These are phyloP conservation scores for Cotoneaster glaucophyllus DNA, from an alignment of 306 rosid genomes.

Conservation along the genomic window DNA sequence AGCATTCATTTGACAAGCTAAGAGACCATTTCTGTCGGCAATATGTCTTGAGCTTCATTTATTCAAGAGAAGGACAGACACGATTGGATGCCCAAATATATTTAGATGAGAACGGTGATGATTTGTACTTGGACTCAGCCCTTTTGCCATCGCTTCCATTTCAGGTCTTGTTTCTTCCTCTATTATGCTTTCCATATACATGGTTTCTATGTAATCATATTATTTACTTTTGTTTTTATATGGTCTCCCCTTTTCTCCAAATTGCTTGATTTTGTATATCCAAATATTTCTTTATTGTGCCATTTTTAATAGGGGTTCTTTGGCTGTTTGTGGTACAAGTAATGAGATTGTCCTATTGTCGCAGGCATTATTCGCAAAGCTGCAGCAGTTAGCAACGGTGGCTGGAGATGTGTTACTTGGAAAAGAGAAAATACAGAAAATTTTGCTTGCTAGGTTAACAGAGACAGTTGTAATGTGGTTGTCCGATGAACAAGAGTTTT, in stretches of 20 bases:
- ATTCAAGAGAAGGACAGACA: conserved; percentile 93
- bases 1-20: conserved; percentile 89
- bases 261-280: neutral
- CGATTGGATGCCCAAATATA: conserved; percentile 76
- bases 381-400: conserved; percentile 87
- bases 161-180: conserved; percentile 58
- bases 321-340: conserved; percentile 5
- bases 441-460: conserved; percentile 90
- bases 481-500: conserved; percentile 94
- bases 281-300: neutral
- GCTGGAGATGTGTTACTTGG: conserved; percentile 94
- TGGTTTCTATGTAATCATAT: neutral
- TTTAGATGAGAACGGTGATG: conserved; percentile 54
- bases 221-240: neutral
- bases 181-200: neutral
- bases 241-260: neutral
- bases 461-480: conserved; percentile 98
- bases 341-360: conserved; percentile 20
- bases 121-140: conserved; percentile 53
- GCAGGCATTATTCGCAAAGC: conserved; percentile 88
- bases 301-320: no score
- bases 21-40: conserved; percentile 91
- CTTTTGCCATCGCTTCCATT: conserved; percentile 94
- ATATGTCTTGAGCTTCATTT: conserved; percentile 84
- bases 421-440: conserved; percentile 85